phyloP scores from a whole-genome alignment of 345 rosid species.

The Heritiera fomes region DNA sequence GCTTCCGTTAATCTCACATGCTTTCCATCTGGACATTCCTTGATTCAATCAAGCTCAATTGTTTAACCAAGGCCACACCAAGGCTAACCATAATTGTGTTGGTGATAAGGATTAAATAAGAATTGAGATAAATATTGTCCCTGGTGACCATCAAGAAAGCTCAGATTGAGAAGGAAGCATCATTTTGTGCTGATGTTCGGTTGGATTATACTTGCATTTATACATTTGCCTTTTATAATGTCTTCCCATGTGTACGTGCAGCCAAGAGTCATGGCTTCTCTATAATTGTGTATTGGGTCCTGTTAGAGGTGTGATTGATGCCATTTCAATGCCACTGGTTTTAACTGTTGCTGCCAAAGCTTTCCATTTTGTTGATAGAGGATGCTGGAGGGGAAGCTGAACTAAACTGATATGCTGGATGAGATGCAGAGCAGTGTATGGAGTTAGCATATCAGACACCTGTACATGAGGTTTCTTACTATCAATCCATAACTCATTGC shows the following conservation, averaged over 20 bases:
- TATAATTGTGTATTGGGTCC: conserved; percentile 34
- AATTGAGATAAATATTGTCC: neutral
- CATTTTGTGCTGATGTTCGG: conserved; percentile 30
- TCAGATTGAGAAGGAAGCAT: conserved; percentile 34
- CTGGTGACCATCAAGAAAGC: conserved; percentile 25
- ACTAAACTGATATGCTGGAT: no score
- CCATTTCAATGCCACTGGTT: conserved; percentile 28
- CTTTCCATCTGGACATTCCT: conserved; percentile 38
- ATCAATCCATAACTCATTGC: no score
- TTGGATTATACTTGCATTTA: no score
- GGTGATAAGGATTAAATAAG: conserved; percentile 25
- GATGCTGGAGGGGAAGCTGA: no score
- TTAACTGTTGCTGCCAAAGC: conserved; percentile 18
- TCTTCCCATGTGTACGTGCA: conserved; percentile 36
- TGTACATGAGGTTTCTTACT: no score
- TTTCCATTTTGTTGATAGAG: neutral
- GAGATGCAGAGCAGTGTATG: no score
- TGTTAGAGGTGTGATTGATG: conserved; percentile 35
- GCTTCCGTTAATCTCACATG: conserved; percentile 29
- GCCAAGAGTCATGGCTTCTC: conserved; percentile 46
- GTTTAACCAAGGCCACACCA: conserved; percentile 27
- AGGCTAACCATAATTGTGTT: conserved; percentile 36
- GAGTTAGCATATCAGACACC: no score
- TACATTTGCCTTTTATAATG: neutral
- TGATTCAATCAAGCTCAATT: conserved; percentile 29